These are phyloP conservation scores for Grigorovia transvaalensis DNA, from an alignment of 805 yeast genomes.

Conservation along the genomic window DNA sequence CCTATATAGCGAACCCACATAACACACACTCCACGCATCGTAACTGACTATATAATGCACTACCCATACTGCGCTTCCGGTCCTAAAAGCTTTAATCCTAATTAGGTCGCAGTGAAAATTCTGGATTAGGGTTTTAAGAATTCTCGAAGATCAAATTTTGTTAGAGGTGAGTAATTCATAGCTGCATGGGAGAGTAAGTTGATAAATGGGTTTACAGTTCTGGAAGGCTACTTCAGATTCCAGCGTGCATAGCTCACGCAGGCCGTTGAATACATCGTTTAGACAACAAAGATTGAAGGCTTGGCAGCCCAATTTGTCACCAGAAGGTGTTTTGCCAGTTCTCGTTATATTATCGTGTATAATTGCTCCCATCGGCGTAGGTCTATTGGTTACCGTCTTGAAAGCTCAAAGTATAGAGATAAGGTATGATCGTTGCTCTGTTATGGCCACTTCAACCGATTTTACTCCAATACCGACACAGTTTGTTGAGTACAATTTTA, in stretches of 20 bases:
- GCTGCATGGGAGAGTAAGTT: background rate
- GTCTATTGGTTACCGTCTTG: slow-evolving; percentile 59
- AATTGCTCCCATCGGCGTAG: slow-evolving; percentile 86
- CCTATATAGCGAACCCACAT: background rate
- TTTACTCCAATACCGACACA: slow-evolving; percentile 49
- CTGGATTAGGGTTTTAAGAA: too few relatives aligned
- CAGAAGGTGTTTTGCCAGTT: slow-evolving; percentile 83
- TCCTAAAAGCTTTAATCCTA: too few relatives aligned
- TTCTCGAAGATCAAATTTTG: background rate
- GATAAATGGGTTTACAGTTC: background rate
- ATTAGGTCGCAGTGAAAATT: too few relatives aligned
- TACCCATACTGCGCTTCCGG: too few relatives aligned
- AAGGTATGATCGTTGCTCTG: slow-evolving; percentile 62
- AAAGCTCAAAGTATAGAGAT: slow-evolving; percentile 63
- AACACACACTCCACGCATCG: background rate
- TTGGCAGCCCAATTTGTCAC: slow-evolving; percentile 82
- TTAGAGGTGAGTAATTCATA: background rate
- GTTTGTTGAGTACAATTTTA: slow-evolving; percentile 53
- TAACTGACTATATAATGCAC: too few relatives aligned
- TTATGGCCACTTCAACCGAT: slow-evolving; percentile 33
- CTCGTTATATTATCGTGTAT: slow-evolving; percentile 61
- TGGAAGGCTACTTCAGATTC: background rate
- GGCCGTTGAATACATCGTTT: slow-evolving; percentile 65
- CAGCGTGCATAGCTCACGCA: slow-evolving; percentile 28
- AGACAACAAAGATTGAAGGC: slow-evolving; percentile 58